A percentile compares a stretch with the other conserved stretches of the same genome.
phyloP scores from a whole-genome alignment of 108 stramenopile genomes.

The Skeletonema menzelii region DNA sequence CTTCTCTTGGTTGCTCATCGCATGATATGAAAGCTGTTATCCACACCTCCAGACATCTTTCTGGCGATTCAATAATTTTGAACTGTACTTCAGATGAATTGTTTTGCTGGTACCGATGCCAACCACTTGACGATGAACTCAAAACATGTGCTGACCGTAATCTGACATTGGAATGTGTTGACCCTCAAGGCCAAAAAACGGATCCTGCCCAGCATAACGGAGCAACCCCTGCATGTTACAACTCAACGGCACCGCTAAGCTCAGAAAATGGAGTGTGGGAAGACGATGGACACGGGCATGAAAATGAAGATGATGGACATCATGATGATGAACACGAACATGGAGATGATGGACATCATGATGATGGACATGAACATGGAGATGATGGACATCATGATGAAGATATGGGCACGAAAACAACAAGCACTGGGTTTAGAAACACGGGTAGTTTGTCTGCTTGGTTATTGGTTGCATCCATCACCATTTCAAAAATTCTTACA shows the following conservation, averaged over 20 bases:
- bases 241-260: neutral
- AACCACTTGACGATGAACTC: slow-evolving; percentile 44
- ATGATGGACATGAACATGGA: neutral
- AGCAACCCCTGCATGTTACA: neutral
- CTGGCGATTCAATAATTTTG: neutral
- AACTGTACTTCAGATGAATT: slow-evolving; percentile 46
- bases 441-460: neutral
- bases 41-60: slow-evolving; percentile 2
- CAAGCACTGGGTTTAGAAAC: neutral
- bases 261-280: too few relatives aligned
- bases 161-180: slow-evolving; percentile 50
- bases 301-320: neutral
- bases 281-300: neutral
- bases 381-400: neutral
- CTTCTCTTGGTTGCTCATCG: slow-evolving; percentile 51
- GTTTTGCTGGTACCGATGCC: slow-evolving; percentile 75
- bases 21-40: slow-evolving; percentile 27
- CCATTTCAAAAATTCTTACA: neutral
- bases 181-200: slow-evolving; percentile 37
- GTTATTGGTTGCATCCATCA: neutral
- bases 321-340: too few relatives aligned
- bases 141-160: slow-evolving; percentile 48
- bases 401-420: neutral
- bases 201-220: slow-evolving; percentile 18
- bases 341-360: neutral